Evolutionary conservation across 768 basidiomycete species (phyloP), one percentile per base, ranked within the genome.

Genomic region (Sarcodon sp.): DNA sequence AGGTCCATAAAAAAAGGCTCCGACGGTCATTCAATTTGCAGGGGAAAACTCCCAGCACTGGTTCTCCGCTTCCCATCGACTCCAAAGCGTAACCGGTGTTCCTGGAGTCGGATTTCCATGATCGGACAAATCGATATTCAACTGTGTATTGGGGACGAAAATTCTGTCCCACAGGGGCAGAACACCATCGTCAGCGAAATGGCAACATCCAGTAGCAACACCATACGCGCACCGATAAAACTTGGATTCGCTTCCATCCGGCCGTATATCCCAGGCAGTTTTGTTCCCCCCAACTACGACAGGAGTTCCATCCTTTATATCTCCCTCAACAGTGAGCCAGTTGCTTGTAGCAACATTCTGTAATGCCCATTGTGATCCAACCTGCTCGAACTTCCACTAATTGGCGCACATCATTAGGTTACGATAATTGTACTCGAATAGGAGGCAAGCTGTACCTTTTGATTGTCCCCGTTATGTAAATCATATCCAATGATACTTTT

Each of bases 181-280:
- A 27, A 38, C 27, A 47, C 11, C 11, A 37, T 6, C 33, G 21
- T 31, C 43, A 33, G 21, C 21, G 4, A 27, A 27, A 15, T 16
- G 16, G 32, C n/a, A 18, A 8, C 16, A 2, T 21, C 13, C 41
- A 15, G 12, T 32, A 8, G 33, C 16, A 12, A 43, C 33, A 46
- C 8, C 1, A 32, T 4, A 18, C 10, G 55, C 71, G 21, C 15
- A 77, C 78, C 77, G 64, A 57, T 70, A 70, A 0, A 57, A 56
- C 1, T 62, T 58, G 0, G 59, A 51, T 39, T 73, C 63, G 6
- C 55, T 47, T 13, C 68, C 60, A 44, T 77, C 75, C 18, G 64
- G 65, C 65, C 68, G 69, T 55, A 80, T 67, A 52, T 72, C 62
- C 77, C 78, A 81, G 35, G 60, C 58, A 41, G 64, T 66, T 3